Percentiles rank a stretch among this genome's conserved stretches.
Conservation (phyloP, 2,329 filamentous ascomycete genomes). For the Trichoderma sp. region DNA sequence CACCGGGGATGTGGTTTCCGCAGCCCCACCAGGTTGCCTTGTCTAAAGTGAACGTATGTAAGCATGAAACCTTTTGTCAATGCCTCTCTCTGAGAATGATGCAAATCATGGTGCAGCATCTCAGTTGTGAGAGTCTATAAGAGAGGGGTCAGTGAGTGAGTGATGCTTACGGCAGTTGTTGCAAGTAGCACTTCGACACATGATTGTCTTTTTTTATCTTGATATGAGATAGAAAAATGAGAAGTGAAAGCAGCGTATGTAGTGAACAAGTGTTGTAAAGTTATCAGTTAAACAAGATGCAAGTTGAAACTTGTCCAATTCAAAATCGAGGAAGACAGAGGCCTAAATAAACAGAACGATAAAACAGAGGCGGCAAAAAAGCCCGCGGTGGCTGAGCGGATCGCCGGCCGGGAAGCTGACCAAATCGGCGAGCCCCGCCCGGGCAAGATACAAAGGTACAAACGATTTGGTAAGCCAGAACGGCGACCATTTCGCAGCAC, state of each 20-base stretch:
- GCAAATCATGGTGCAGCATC: not conserved
- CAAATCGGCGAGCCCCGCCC: slow-evolving; percentile 3
- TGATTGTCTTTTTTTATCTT: slow-evolving; percentile 30
- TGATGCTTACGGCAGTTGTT: slow-evolving; percentile 56
- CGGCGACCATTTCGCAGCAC: not conserved
- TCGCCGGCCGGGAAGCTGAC: not conserved
- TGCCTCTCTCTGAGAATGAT: too few species aligned
- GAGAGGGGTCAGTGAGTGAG: not conserved
- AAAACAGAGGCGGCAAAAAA: not conserved
- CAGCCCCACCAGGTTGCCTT: slow-evolving; percentile 66
- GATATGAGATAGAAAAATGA: not conserved
- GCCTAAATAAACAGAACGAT: not conserved
- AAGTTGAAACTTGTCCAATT: not conserved
- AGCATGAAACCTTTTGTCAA: not conserved
- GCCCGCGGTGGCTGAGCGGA: not conserved
- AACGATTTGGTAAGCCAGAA: not conserved
- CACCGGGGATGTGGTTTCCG: slow-evolving; percentile 57
- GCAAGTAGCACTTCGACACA: slow-evolving; percentile 66
- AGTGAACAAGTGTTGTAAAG: not conserved
- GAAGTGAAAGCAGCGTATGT: not conserved
- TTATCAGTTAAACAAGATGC: not conserved
- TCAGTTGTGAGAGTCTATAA: not conserved
- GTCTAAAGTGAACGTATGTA: slow-evolving; percentile 35
- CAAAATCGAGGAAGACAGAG: not conserved
- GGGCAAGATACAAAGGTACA: not conserved